Evolutionary conservation across 345 rosid genomes (phyloP), one percentile per base, ranked within the genome.

Genomic region (Rubroshorea leprosula): DNA sequence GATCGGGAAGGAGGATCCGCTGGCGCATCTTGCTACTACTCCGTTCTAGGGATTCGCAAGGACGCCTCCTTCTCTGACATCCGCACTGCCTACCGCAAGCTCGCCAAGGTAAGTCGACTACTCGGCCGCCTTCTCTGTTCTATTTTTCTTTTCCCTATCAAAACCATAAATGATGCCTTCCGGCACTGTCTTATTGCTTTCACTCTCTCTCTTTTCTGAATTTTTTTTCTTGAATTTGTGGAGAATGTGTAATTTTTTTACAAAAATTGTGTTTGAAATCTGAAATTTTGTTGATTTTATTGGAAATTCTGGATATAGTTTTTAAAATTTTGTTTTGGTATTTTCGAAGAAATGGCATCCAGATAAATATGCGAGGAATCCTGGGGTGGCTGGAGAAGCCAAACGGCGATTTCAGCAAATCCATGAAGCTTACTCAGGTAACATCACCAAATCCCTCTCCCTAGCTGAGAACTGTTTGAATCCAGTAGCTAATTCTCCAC

Each of bases 391-490:
- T 23, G 90, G 86, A 35, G 96, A 91, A 48, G 92, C 96, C 2
- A 84, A 91, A 43, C 87, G 83, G 14, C 82, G 83, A 63, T 91
- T 91, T 68, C 98, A 91, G 73, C 88, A 84, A 72, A 86, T 91
- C 22, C 96, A 91, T 47, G 96, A 91, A 69, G 98, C 98, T 20
- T 91, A 91, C 48, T 79, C 95, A 21, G 98, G 98, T 91, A 68
- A 60, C 61, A 4, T 45, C 18, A 4, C 17, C 6, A 1, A 11
- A 5, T 38, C 18, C 15, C 5, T n/a, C n/a, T n/a, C n/a, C n/a
- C 10, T 2, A 10, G n/a, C 31, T 21, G 35, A 5, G 19, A 47
- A 58, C 26, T 47, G 49, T 57, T 44, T n/a, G 22, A 25, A 44
- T 55, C 5, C 6, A 23, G 13, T 0, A 9, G 27, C 47, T 16